These are phyloP conservation scores for Grosmannia huntii DNA, from an alignment of 2,329 filamentous ascomycete genomes.

Conservation along the genomic window DNA sequence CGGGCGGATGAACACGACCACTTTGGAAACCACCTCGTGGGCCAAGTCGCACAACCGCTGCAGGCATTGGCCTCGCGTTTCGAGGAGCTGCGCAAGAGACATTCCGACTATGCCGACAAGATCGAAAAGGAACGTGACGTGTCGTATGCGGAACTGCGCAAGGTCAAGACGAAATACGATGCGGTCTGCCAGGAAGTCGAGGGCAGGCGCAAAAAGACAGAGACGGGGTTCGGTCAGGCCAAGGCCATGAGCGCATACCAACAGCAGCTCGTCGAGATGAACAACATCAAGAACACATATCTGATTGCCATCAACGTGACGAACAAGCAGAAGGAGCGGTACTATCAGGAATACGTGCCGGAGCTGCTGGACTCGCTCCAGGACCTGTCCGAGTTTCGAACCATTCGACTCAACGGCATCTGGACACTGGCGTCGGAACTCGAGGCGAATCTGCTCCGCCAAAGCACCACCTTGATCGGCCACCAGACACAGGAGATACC, in stretches of 20 bases:
- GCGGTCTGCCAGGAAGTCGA: conserved; percentile 88
- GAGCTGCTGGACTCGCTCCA: conserved; percentile 89
- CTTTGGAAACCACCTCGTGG: conserved; percentile 65
- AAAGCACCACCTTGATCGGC: conserved; percentile 59
- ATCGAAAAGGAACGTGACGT: conserved; percentile 80
- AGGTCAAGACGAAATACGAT: conserved; percentile 89
- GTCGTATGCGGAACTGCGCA: conserved; percentile 74
- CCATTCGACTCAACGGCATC: conserved; percentile 68
- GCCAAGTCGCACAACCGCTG: conserved; percentile 74
- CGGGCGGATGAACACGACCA: conserved; percentile 81
- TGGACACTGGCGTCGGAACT: conserved; percentile 73
- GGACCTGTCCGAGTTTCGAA: conserved; percentile 82
- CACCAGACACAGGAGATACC: conserved; percentile 70
- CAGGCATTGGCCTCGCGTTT: conserved; percentile 62
- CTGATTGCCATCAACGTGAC: conserved; percentile 91
- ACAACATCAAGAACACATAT: conserved; percentile 97
- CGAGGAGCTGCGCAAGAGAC: conserved; percentile 85
- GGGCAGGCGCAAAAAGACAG: conserved; percentile 84
- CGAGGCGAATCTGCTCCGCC: conserved; percentile 65
- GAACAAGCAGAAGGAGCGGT: conserved; percentile 94
- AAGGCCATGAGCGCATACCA: conserved; percentile 89
- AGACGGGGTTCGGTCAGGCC: conserved; percentile 83
- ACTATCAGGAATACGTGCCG: conserved; percentile 93
- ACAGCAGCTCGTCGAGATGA: conserved; percentile 88
- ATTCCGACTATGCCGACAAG: conserved; percentile 78